Conservation (phyloP, 305 asterid species). For the Plantago coronopus region DNA sequence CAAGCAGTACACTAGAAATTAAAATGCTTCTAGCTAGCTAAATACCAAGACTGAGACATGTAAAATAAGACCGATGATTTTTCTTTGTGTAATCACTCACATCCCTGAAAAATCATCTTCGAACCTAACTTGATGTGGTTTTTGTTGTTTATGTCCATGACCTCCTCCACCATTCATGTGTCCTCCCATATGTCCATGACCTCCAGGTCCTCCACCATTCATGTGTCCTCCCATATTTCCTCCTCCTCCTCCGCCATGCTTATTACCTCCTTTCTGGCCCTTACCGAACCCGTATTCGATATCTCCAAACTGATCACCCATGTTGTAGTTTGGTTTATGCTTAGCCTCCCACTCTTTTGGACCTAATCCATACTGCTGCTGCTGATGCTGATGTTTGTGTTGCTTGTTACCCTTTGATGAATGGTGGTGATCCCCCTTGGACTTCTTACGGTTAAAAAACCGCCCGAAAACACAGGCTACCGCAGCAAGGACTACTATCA, state of each 20-base stretch:
- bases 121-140: conserved; percentile 40
- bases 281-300: conserved; percentile 66
- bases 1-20: neutral
- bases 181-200: conserved; percentile 5
- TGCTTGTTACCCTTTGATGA: conserved; percentile 25
- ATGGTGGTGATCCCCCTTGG: conserved; percentile 30
- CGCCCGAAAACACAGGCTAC: conserved; percentile 64
- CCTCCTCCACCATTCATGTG: conserved; percentile 19
- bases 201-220: conserved; percentile 6
- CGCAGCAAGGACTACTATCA: conserved; percentile 51
- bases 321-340: conserved; percentile 34
- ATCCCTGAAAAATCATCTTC: conserved; percentile 48
- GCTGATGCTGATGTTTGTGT: conserved; percentile 24
- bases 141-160: conserved; percentile 37
- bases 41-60: neutral
- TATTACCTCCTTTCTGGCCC: conserved; percentile 23
- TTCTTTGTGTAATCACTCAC: too few relatives aligned
- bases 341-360: conserved; percentile 38
- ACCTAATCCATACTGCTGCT: conserved; percentile 16
- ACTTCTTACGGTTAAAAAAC: conserved; percentile 42
- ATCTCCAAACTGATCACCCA: conserved; percentile 38
- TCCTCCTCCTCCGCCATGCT: conserved; percentile 31
- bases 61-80: too few relatives aligned
- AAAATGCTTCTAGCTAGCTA: neutral
- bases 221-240: conserved; percentile 11